phyloP scores from a whole-genome alignment of 305 asterid genomes.

The Fraxinus nigra region DNA sequence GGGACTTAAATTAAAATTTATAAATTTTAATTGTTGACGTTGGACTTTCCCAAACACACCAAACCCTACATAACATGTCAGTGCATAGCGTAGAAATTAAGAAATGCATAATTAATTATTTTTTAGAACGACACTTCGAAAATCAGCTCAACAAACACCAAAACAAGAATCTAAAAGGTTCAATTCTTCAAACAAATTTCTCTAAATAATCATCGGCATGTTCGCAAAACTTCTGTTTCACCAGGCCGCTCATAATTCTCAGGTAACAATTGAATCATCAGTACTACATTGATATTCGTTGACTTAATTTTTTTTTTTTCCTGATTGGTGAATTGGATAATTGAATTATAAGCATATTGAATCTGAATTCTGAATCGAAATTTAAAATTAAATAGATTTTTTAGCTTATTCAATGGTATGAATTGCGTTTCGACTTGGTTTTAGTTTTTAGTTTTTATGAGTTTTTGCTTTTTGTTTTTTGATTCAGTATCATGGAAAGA shows the following conservation, averaged over 20 bases:
- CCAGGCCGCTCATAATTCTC: slow-evolving; percentile 54
- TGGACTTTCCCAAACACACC: too few species aligned
- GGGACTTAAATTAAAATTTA: too few species aligned
- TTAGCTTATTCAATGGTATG: background rate
- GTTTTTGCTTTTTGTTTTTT: background rate
- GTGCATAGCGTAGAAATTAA: slow-evolving; percentile 32
- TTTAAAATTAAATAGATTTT: background rate
- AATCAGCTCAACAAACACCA: slow-evolving; percentile 11
- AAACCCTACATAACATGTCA: background rate
- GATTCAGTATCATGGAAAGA: slow-evolving; percentile 45
- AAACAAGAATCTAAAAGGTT: slow-evolving; percentile 12
- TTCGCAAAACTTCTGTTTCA: slow-evolving; percentile 61
- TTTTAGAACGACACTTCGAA: slow-evolving; percentile 14
- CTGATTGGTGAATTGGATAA: slow-evolving; percentile 11
- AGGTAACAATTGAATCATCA: slow-evolving; percentile 25
- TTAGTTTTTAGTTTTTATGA: background rate
- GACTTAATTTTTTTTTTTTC: background rate
- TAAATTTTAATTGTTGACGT: too few species aligned
- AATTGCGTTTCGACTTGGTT: background rate
- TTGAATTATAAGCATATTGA: slow-evolving; percentile 9
- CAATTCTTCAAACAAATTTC: background rate
- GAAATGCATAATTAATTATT: slow-evolving; percentile 12
- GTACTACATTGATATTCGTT: slow-evolving; percentile 17
- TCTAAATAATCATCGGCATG: slow-evolving; percentile 33
- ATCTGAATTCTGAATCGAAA: background rate